These are phyloP conservation scores for Austroboletus festivus DNA, from an alignment of 768 basidiomycete genomes.

Conservation along the genomic window DNA sequence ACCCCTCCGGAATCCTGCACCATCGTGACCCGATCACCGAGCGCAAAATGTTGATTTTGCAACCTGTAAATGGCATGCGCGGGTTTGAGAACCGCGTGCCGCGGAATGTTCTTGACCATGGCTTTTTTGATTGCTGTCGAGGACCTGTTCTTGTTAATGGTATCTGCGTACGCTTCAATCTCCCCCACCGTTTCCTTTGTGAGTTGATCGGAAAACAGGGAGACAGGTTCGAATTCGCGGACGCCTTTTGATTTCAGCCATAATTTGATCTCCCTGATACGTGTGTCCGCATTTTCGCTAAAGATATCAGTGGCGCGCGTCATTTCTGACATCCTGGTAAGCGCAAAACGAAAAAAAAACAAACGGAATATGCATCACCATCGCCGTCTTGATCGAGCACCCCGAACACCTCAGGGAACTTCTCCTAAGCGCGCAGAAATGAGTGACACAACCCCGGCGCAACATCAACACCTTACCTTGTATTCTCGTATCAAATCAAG, in stretches of 20 bases:
- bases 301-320: constrained; percentile 58
- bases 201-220: constrained; percentile 88
- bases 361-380: constrained; percentile 39
- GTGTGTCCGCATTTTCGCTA: constrained; percentile 58
- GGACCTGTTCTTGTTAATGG: constrained; percentile 57
- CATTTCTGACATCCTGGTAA: constrained; percentile 55
- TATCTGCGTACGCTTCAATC: constrained; percentile 76
- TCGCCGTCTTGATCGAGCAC: constrained; percentile 70
- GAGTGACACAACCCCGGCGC: neutral
- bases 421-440: constrained; percentile 39
- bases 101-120: constrained; percentile 90
- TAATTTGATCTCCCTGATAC: constrained; percentile 69
- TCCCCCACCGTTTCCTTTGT: constrained; percentile 82
- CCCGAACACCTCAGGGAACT: constrained; percentile 82
- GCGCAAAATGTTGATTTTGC: constrained; percentile 80
- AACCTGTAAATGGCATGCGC: constrained; percentile 84
- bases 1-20: constrained; percentile 94
- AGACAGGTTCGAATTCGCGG: constrained; percentile 87
- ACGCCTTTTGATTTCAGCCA: constrained; percentile 91
- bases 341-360: neutral
- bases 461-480: constrained; percentile 44
- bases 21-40: constrained; percentile 95
- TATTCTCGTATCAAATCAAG: constrained; percentile 80
- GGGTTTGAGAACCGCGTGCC: constrained; percentile 91
- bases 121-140: constrained; percentile 77